phyloP scores from a whole-genome alignment of 78 protist genomes.

The Reticulomyxa filosa region DNA sequence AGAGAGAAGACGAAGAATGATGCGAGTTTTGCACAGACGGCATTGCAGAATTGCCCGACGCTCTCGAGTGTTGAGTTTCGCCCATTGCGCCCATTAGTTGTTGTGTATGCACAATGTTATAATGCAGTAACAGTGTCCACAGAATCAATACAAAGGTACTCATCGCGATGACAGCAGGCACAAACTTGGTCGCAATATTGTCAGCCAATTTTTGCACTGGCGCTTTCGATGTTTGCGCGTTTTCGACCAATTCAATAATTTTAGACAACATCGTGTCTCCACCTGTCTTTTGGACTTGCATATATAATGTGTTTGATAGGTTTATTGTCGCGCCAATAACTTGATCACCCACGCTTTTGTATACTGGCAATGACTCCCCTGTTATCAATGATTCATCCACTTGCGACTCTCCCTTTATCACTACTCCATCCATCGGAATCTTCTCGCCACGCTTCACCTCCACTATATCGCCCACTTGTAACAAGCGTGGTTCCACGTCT shows the following conservation, averaged over 20 bases:
- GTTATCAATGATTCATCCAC: conserved; percentile 81
- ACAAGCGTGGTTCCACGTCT: too few species aligned
- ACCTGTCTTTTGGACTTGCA: conserved; percentile 16
- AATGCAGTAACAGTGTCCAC: too few species aligned
- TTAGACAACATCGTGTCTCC: background rate
- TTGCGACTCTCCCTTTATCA: conserved; percentile 20
- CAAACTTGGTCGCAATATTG: conserved; percentile 40
- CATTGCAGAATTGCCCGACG: too few species aligned
- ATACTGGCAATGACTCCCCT: conserved; percentile 30
- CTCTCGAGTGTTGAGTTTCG: too few species aligned
- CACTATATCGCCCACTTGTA: conserved; percentile 5
- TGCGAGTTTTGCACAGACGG: too few species aligned
- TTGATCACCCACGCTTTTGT: conserved; percentile 31
- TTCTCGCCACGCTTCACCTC: conserved; percentile 44
- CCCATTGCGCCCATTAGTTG: too few species aligned
- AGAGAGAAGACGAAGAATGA: too few species aligned
- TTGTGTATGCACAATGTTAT: too few species aligned
- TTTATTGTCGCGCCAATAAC: conserved; percentile 75
- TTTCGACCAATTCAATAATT: conserved; percentile 57
- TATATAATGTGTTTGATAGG: conserved; percentile 17
- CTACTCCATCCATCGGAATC: conserved; percentile 25
- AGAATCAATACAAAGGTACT: too few species aligned
- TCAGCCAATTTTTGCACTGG: conserved; percentile 55
- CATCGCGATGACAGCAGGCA: conserved; percentile 56
- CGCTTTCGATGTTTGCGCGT: conserved; percentile 56